Percentiles rank a stretch among this genome's conserved stretches.
Conservation (phyloP, 2,329 filamentous ascomycete species). For the Trichoderma oligosporum region DNA sequence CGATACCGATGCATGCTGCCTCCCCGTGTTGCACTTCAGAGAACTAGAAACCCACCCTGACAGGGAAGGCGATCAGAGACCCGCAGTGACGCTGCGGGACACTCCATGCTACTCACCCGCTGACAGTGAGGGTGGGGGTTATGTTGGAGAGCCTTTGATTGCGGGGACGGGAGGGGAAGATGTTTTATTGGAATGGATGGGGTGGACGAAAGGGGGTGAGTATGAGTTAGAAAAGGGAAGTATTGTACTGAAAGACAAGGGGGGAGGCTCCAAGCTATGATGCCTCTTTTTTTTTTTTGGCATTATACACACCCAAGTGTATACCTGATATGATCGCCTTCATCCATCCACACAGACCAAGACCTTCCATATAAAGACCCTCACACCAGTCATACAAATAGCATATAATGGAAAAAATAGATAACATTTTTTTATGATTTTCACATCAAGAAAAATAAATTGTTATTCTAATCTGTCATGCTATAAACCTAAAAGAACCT, state of each 20-base stretch:
- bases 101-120: conserved; percentile 54
- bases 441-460: conserved; percentile 7
- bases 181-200: conserved; percentile 66
- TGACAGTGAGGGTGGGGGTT: conserved; percentile 51
- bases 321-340: too few relatives aligned
- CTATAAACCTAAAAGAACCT: conserved; percentile 20
- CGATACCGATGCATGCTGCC: conserved; percentile 86
- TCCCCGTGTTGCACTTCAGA: conserved; percentile 73
- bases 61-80: conserved; percentile 65
- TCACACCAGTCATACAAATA: too few relatives aligned
- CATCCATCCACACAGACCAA: too few relatives aligned
- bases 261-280: not conserved
- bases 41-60: conserved; percentile 58
- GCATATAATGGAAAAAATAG: not conserved
- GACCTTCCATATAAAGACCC: too few relatives aligned
- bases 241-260: conserved; percentile 44
- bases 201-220: conserved; percentile 69
- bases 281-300: not conserved
- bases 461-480: conserved; percentile 26
- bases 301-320: too few relatives aligned
- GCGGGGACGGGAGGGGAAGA: conserved; percentile 72
- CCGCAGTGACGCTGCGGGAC: conserved; percentile 61
- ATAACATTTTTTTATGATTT: not conserved
- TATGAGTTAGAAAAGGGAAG: conserved; percentile 64
- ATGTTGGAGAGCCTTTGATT: conserved; percentile 54